phyloP scores from a whole-genome alignment of 345 rosid species.

The Eucalyptus microcorys region DNA sequence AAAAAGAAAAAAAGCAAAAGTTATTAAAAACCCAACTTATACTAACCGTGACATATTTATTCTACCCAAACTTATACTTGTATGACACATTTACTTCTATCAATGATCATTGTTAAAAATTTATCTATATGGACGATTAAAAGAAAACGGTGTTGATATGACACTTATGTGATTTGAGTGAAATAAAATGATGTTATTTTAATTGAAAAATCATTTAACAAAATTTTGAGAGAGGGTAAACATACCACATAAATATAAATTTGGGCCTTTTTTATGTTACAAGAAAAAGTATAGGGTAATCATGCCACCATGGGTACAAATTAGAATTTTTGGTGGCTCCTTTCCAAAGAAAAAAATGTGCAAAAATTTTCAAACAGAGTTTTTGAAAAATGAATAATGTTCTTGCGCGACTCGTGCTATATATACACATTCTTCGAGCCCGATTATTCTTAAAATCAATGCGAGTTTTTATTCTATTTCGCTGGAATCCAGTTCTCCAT shows the following conservation, averaged over 20 bases:
- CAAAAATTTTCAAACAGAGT: neutral
- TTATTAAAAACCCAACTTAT: too few species aligned
- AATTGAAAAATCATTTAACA: too few species aligned
- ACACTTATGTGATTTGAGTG: rapidly evolving
- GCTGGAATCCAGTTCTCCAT: neutral
- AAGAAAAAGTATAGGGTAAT: too few species aligned
- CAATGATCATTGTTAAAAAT: too few species aligned
- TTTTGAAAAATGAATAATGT: neutral
- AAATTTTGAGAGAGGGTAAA: too few species aligned
- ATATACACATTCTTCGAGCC: neutral
- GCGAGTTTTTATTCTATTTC: neutral
- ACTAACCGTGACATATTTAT: too few species aligned
- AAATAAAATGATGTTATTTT: too few species aligned
- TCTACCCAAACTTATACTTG: too few species aligned
- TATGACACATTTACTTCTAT: neutral
- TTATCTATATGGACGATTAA: neutral
- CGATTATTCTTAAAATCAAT: neutral
- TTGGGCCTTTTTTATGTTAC: too few species aligned
- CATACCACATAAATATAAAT: too few species aligned
- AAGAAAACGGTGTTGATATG: neutral
- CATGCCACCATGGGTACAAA: too few species aligned
- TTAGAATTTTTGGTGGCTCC: neutral
- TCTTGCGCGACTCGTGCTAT: neutral
- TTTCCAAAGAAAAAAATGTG: neutral
- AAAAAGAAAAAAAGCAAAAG: neutral